A percentile compares a stretch with the other conserved stretches of the same genome.
These are phyloP conservation scores for Afroboletus lepidellus DNA, from an alignment of 1,284 basidiomycete genomes.

Conservation along the genomic window DNA sequence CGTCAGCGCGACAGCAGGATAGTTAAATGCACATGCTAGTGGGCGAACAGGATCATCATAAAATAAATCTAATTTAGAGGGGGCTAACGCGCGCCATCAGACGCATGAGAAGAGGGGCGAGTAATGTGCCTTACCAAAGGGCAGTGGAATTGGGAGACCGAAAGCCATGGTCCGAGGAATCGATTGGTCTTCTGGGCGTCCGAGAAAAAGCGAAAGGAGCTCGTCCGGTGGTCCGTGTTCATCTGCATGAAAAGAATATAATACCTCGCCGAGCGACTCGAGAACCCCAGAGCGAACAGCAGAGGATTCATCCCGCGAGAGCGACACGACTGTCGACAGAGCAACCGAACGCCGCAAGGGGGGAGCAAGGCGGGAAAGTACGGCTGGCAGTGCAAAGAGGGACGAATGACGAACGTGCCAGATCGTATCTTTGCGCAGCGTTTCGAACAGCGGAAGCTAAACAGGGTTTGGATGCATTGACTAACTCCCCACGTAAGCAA, in stretches of 20 bases:
- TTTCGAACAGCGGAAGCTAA: slow-evolving; percentile 79
- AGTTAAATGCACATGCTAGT: slow-evolving; percentile 91
- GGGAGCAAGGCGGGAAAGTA: slow-evolving; percentile 66
- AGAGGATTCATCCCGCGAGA: slow-evolving; percentile 67
- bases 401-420: slow-evolving; percentile 91
- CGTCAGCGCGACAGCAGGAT: slow-evolving; percentile 88
- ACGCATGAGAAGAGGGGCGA: neutral
- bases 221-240: slow-evolving; percentile 74
- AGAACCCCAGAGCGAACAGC: slow-evolving; percentile 81
- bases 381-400: slow-evolving; percentile 81
- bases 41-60: slow-evolving; percentile 68
- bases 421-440: slow-evolving; percentile 65
- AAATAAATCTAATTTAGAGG: slow-evolving; percentile 41
- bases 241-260: slow-evolving; percentile 80
- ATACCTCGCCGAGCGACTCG: slow-evolving; percentile 89
- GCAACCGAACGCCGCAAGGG: slow-evolving; percentile 60
- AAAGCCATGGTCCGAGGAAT: slow-evolving; percentile 25
- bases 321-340: slow-evolving; percentile 56
- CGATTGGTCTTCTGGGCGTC: slow-evolving; percentile 44
- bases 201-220: slow-evolving; percentile 78
- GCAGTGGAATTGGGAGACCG: slow-evolving; percentile 7
- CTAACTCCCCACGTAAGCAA: slow-evolving; percentile 7
- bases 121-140: slow-evolving; percentile 21
- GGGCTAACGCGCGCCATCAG: slow-evolving; percentile 21
- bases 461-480: slow-evolving; percentile 4